Evolutionary conservation across 2,329 filamentous ascomycete species (phyloP).

Genomic region (Aspergillus novoparasiticus): DNA sequence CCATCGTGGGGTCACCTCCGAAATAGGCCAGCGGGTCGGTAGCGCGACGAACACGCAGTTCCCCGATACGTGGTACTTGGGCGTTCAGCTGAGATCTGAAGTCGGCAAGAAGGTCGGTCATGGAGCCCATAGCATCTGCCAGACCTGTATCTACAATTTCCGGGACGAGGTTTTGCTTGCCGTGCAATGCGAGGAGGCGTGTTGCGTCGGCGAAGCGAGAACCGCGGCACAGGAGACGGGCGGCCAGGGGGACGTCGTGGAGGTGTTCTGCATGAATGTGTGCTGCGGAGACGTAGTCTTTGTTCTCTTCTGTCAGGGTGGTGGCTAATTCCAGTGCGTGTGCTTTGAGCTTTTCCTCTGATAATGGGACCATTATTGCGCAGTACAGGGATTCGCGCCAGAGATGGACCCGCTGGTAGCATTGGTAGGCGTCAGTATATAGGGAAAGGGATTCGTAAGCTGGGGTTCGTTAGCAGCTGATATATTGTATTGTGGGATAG

Average conservation of each 20-base stretch:
- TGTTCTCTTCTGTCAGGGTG: conserved; percentile 73
- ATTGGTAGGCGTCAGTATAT: conserved; percentile 73
- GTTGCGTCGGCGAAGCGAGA: conserved; percentile 89
- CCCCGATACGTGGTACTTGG: conserved; percentile 81
- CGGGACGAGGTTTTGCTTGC: conserved; percentile 64
- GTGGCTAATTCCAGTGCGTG: conserved; percentile 78
- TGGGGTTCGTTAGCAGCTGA: conserved; percentile 13
- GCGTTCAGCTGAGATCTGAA: conserved; percentile 82
- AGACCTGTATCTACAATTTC: conserved; percentile 76
- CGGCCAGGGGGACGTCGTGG: conserved; percentile 67
- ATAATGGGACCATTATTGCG: conserved; percentile 69
- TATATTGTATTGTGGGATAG: neutral
- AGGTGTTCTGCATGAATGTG: conserved; percentile 82
- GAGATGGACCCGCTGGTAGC: conserved; percentile 80
- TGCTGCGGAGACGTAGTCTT: conserved; percentile 79
- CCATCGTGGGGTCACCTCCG: conserved; percentile 67
- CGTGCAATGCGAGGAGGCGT: conserved; percentile 68
- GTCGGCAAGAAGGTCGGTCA: conserved; percentile 89
- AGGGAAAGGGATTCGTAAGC: conserved; percentile 85
- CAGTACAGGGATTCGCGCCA: conserved; percentile 91
- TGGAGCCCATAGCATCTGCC: conserved; percentile 75
- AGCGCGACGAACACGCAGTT: conserved; percentile 77
- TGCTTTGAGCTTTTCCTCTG: conserved; percentile 60
- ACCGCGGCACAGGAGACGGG: conserved; percentile 80
- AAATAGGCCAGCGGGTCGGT: conserved; percentile 88